These are phyloP conservation scores for Globisporangium middletonii DNA, from an alignment of 352 stramenopile genomes.

Conservation along the genomic window DNA sequence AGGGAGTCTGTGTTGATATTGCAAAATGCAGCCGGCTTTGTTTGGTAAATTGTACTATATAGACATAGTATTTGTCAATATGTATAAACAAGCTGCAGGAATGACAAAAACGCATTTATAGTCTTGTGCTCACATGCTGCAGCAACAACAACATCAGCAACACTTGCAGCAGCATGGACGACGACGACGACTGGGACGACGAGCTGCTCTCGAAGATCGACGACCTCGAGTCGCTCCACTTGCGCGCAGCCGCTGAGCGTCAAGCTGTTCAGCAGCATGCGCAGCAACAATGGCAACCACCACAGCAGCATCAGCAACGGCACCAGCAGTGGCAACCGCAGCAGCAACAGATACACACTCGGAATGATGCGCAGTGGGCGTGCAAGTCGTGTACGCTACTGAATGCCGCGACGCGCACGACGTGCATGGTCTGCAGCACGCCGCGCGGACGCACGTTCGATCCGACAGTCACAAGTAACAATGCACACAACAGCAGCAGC, in stretches of 20 bases:
- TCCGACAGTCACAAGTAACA: neutral
- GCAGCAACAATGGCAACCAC: neutral
- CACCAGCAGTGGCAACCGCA: conserved; percentile 5
- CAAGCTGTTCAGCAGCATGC: conserved; percentile 2
- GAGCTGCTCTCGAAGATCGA: conserved; percentile 64
- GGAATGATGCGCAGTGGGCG: conserved; percentile 17
- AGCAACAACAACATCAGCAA: neutral
- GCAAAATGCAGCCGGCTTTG: no score
- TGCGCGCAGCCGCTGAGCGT: conserved; percentile 14
- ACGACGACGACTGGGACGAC: conserved; percentile 75
- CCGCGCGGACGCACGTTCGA: conserved; percentile 31
- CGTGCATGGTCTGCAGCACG: conserved; percentile 52
- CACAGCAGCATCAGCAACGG: neutral
- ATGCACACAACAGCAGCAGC: neutral
- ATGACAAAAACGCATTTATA: no score
- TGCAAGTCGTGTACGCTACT: conserved; percentile 63
- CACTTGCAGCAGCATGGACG: conserved; percentile 18
- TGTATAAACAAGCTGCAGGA: neutral
- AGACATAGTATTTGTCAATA: no score
- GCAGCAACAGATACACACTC: neutral
- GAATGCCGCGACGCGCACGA: conserved; percentile 27
- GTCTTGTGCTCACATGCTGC: no score
- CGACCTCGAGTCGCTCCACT: conserved; percentile 46
- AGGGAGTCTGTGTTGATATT: neutral
- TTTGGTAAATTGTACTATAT: no score